Conservation (phyloP, 179 eudicot species). For the Amaranthus tricolor region DNA sequence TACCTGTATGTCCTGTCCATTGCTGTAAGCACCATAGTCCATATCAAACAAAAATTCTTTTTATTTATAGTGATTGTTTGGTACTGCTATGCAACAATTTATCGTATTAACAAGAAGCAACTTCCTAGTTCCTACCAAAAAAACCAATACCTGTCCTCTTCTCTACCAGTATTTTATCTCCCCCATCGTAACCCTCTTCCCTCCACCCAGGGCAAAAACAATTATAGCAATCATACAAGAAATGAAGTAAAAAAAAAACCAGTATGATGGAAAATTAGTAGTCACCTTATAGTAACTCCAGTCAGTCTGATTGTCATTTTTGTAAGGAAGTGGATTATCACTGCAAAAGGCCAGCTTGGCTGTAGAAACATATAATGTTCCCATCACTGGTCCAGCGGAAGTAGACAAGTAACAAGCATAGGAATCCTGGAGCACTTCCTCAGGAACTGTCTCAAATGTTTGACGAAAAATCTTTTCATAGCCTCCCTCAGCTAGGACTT, state of each 20-base stretch:
- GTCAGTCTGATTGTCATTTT: conserved; percentile 62
- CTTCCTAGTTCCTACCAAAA: not conserved
- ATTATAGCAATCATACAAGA: not conserved
- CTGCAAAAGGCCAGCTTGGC: conserved; percentile 92
- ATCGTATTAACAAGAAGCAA: not conserved
- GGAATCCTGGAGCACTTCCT: conserved; percentile 65
- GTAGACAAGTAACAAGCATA: conserved; percentile 87
- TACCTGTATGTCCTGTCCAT: not conserved
- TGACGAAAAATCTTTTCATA: conserved; percentile 80
- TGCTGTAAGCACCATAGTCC: not conserved
- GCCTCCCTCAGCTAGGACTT: conserved; percentile 92
- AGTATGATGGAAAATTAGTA: not conserved
- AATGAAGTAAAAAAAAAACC: not conserved
- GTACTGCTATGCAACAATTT: not conserved
- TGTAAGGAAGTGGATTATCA: conserved; percentile 82
- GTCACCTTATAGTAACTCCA: conserved; percentile 93
- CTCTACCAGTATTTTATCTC: not conserved
- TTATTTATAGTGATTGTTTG: not conserved
- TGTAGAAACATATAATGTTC: conserved; percentile 72
- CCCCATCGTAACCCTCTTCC: not conserved
- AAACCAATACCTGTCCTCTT: not conserved
- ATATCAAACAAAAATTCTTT: too few relatives aligned
- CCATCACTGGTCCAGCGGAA: conserved; percentile 94
- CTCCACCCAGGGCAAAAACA: not conserved
- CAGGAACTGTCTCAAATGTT: conserved; percentile 82